phyloP scores from a whole-genome alignment of 1,284 basidiomycete species.

The Boletellus deceptivus region DNA sequence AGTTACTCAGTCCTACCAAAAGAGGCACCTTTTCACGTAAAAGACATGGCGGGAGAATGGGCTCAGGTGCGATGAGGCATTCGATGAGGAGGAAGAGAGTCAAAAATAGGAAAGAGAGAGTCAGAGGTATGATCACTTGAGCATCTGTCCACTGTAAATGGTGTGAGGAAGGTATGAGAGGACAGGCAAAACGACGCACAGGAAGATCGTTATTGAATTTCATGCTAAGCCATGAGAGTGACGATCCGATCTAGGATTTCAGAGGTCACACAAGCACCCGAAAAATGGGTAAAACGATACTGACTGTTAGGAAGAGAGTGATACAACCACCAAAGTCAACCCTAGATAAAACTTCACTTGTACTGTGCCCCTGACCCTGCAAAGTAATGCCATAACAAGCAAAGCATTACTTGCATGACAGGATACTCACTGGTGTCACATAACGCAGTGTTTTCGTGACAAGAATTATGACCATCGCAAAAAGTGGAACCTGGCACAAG shows the following conservation, averaged over 20 bases:
- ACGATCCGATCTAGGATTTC: constrained; percentile 14
- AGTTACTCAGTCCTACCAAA: constrained; percentile 68
- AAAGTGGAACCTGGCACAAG: constrained; percentile 18
- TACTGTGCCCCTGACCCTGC: constrained; percentile 21
- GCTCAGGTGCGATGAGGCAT: constrained; percentile 12
- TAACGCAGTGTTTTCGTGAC: constrained; percentile 17
- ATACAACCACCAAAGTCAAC: constrained; percentile 24
- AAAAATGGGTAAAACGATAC: neutral
- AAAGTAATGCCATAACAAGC: neutral
- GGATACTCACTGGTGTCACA: constrained; percentile 15
- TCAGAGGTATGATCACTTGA: constrained; percentile 13
- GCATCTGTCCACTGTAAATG: constrained; percentile 15
- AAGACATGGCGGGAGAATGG: constrained; percentile 14
- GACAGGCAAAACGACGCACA: constrained; percentile 2
- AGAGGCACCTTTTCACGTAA: constrained; percentile 48
- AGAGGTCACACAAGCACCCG: neutral
- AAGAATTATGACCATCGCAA: constrained; percentile 14
- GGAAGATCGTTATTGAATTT: constrained; percentile 22
- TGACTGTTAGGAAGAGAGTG: constrained; percentile 14
- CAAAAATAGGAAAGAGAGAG: constrained; percentile 16
- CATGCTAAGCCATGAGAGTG: constrained; percentile 21
- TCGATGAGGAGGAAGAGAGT: constrained; percentile 17
- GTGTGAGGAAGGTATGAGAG: neutral
- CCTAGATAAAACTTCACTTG: constrained; percentile 19
- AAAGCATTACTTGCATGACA: neutral